A percentile compares a stretch with the other conserved stretches of the same genome.
phyloP scores from a whole-genome alignment of 2,329 filamentous ascomycete genomes.

The Talaromyces amestolkiae region DNA sequence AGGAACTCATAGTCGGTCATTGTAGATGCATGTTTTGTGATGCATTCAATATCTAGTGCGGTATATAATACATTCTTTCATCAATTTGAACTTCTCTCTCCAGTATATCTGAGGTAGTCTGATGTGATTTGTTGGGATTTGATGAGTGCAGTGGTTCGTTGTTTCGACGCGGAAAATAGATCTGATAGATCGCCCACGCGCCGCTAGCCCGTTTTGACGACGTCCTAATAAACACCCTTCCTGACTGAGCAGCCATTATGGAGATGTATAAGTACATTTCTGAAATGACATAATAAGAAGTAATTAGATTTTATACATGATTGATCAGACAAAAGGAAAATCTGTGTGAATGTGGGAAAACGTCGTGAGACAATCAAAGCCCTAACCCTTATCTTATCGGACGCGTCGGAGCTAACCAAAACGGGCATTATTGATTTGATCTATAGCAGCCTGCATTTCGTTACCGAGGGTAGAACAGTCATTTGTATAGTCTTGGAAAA shows the following conservation, averaged over 20 bases:
- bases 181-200: conserved; percentile 1
- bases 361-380: neutral
- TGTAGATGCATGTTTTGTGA: neutral
- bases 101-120: neutral
- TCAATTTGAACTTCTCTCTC: too few species aligned
- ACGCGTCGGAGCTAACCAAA: neutral
- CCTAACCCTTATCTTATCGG: neutral
- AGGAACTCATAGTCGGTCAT: conserved; percentile 21
- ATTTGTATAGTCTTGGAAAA: too few species aligned
- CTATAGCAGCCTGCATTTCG: neutral
- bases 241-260: neutral
- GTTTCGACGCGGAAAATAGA: conserved; percentile 1
- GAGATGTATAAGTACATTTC: neutral
- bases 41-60: neutral
- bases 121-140: neutral
- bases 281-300: too few species aligned
- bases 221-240: neutral
- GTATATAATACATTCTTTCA: neutral
- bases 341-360: neutral
- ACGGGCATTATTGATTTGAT: neutral
- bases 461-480: too few species aligned
- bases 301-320: too few species aligned
- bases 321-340: too few species aligned
- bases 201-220: neutral
- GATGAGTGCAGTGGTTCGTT: neutral